A percentile compares a stretch with the other conserved stretches of the same genome.
Conservation (phyloP, 1,139 yeast genomes). For the Hemisphaericaspora lyxosophila region DNA sequence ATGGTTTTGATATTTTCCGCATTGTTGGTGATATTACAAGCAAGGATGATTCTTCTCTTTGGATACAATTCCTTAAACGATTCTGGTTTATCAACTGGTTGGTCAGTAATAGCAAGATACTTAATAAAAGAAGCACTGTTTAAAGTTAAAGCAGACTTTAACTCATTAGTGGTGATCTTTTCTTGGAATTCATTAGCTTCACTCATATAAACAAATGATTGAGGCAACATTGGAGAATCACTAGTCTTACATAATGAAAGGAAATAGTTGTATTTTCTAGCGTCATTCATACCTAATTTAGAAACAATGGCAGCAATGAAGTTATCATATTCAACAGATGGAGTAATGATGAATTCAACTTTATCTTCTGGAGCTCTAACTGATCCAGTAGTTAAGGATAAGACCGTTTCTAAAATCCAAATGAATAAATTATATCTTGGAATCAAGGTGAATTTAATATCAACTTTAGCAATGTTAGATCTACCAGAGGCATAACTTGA, state of each 20-base stretch:
- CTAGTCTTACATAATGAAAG: constrained; percentile 81
- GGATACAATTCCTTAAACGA: constrained; percentile 52
- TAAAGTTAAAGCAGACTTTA: constrained; percentile 52
- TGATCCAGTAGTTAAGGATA: constrained; percentile 54
- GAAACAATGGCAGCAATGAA: constrained; percentile 84
- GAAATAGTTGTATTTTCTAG: constrained; percentile 75
- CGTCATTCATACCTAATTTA: constrained; percentile 76
- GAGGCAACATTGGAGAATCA: constrained; percentile 68
- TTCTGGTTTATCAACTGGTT: constrained; percentile 67
- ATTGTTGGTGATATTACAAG: constrained; percentile 49
- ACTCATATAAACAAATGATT: constrained; percentile 81
- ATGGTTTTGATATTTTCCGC: constrained; percentile 48
- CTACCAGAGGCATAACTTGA: constrained; percentile 90
- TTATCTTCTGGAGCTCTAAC: constrained; percentile 58
- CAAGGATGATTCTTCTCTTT: constrained; percentile 53
- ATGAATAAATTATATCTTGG: constrained; percentile 81
- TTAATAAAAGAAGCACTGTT: constrained; percentile 57
- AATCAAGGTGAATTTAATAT: constrained; percentile 61
- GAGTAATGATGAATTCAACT: constrained; percentile 61
- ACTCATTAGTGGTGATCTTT: constrained; percentile 49
- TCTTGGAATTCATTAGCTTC: constrained; percentile 83
- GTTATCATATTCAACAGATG: constrained; percentile 59
- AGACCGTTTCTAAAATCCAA: constrained; percentile 54
- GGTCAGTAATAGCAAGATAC: constrained; percentile 79
- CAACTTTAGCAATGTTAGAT: constrained; percentile 63